Percentiles rank a stretch among this genome's conserved stretches.
Conservation (phyloP, 176 grass and related monocot genomes). For the Secale cereale region DNA sequence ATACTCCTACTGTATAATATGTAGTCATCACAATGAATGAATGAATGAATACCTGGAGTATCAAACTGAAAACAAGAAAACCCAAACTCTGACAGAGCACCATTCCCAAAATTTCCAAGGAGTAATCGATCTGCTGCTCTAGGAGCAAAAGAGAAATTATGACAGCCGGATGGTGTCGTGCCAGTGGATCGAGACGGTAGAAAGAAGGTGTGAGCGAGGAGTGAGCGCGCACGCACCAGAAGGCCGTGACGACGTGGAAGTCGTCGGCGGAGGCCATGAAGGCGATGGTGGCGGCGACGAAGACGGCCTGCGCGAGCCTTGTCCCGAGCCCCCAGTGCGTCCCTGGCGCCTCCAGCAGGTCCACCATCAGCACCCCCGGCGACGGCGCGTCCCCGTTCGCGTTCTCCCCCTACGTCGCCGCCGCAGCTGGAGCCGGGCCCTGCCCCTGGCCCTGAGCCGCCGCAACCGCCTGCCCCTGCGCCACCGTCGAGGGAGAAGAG, state of each 20-base stretch:
- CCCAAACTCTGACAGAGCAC: too few relatives aligned
- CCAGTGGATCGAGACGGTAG: not conserved
- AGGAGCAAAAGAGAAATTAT: not conserved
- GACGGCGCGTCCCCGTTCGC: slow-evolving; percentile 34
- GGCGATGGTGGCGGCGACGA: slow-evolving; percentile 60
- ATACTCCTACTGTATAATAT: too few relatives aligned
- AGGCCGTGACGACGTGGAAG: slow-evolving; percentile 71
- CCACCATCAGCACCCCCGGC: slow-evolving; percentile 60
- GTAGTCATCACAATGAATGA: too few relatives aligned
- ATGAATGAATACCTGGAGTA: too few relatives aligned
- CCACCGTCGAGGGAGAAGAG: too few relatives aligned
- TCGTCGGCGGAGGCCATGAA: slow-evolving; percentile 69
- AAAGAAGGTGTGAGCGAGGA: not conserved
- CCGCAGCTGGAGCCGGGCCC: not conserved
- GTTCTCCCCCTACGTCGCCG: not conserved
- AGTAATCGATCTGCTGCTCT: not conserved
- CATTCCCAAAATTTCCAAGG: not conserved
- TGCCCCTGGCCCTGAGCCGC: too few relatives aligned
- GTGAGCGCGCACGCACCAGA: slow-evolving; percentile 41
- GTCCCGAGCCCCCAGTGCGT: slow-evolving; percentile 28
- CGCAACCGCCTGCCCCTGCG: too few relatives aligned
- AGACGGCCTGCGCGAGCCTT: slow-evolving; percentile 58
- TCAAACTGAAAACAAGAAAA: too few relatives aligned
- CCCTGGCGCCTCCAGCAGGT: slow-evolving; percentile 46
- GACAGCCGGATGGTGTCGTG: too few relatives aligned